These are phyloP conservation scores for Barbatosphaeria neglecta DNA, from an alignment of 495 filamentous ascomycete genomes.

Conservation along the genomic window DNA sequence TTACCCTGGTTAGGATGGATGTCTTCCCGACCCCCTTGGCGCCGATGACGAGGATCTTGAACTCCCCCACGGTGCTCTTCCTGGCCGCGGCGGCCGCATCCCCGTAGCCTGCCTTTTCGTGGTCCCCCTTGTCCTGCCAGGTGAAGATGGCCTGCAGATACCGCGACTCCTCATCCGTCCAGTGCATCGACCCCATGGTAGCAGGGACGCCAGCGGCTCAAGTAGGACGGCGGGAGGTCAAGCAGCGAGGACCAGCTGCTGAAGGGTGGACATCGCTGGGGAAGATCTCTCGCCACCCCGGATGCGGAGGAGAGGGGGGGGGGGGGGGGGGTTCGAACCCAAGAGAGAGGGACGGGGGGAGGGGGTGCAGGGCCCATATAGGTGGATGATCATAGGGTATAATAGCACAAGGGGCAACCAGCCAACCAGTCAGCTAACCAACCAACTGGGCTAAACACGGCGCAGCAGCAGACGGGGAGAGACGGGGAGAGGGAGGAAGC, in stretches of 20 bases:
- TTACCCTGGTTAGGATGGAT: constrained; percentile 26
- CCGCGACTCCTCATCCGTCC: constrained; percentile 27
- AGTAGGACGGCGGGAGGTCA: background rate
- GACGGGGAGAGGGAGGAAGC: background rate
- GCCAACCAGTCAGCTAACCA: no score
- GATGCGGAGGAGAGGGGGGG: background rate
- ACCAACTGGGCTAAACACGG: no score
- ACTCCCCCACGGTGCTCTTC: constrained; percentile 15
- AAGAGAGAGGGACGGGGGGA: background rate
- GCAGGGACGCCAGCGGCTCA: background rate
- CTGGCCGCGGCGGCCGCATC: constrained; percentile 3
- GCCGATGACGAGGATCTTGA: constrained; percentile 30
- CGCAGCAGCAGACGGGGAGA: background rate
- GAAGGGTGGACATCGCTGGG: background rate
- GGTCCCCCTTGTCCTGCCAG: constrained; percentile 22
- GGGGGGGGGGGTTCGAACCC: background rate
- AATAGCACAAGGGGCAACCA: background rate
- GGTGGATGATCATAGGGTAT: background rate
- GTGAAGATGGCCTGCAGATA: constrained; percentile 29
- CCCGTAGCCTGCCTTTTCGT: constrained; percentile 3
- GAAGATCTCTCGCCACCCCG: background rate
- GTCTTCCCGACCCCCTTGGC: constrained; percentile 30
- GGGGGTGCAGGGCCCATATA: background rate
- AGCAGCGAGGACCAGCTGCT: background rate
- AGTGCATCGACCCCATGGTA: constrained; percentile 17